Conservation (phyloP, 768 basidiomycete species). For the Boletus subcaerulescens region DNA sequence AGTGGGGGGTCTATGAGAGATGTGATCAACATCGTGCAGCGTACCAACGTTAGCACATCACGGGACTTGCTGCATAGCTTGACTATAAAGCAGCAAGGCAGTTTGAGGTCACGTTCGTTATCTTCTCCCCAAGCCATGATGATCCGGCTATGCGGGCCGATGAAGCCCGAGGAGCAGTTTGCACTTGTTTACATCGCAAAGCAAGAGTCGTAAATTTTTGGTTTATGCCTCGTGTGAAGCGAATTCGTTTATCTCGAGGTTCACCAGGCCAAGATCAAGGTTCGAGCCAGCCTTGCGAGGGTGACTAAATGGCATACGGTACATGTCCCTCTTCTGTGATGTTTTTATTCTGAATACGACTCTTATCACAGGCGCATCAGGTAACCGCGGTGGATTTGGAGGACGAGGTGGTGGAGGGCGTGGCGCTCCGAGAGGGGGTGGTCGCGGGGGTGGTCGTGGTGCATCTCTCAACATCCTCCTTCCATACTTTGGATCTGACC, state of each 20-base stretch:
- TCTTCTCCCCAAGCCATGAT: too few species aligned
- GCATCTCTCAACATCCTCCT: constrained; percentile 5
- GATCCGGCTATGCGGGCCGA: too few species aligned
- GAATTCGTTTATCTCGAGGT: background rate
- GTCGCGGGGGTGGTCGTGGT: constrained; percentile 43
- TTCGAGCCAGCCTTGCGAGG: constrained; percentile 11
- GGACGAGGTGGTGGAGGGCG: constrained; percentile 41
- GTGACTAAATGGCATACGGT: constrained; percentile 37
- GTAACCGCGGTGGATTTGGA: constrained; percentile 73
- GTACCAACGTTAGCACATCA: too few species aligned
- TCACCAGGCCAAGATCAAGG: constrained; percentile 13
- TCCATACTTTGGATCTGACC: background rate
- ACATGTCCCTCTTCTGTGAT: background rate
- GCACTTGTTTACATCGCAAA: constrained; percentile 9
- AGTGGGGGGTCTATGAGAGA: too few species aligned
- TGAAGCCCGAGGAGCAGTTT: background rate
- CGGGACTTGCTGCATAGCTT: too few species aligned
- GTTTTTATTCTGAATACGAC: too few species aligned
- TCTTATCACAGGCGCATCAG: constrained; percentile 49
- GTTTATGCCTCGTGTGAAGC: background rate
- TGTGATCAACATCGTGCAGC: too few species aligned
- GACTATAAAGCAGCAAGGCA: too few species aligned
- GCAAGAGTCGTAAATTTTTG: constrained; percentile 11
- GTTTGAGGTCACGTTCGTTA: too few species aligned
- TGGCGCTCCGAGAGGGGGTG: constrained; percentile 39